Conservation (phyloP, 257 asterid genomes). For the Jaltomata sinuosa region DNA sequence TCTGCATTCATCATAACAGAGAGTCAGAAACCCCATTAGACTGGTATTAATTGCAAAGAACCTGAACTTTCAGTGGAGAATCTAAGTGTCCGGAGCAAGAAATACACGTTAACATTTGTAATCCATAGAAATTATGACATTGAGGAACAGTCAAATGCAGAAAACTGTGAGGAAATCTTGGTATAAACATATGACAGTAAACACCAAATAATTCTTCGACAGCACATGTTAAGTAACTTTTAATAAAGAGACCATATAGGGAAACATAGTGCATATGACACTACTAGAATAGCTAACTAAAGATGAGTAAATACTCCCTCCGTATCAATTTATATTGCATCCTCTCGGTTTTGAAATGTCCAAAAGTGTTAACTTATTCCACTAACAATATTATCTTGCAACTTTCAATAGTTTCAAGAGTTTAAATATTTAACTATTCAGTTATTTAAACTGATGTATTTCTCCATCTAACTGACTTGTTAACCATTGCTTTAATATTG, state of each 20-base stretch:
- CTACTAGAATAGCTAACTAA: neutral
- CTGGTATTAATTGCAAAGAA: neutral
- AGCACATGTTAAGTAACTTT: neutral
- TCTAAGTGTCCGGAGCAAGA: neutral
- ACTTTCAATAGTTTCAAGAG: neutral
- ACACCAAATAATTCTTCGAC: neutral
- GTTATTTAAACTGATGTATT: neutral
- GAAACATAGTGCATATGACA: neutral
- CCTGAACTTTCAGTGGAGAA: neutral
- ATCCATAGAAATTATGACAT: neutral
- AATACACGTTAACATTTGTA: neutral
- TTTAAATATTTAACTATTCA: neutral
- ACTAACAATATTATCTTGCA: neutral
- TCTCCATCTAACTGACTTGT: neutral
- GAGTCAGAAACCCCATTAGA: neutral
- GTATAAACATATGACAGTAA: neutral
- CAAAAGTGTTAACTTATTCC: neutral
- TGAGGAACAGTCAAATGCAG: neutral
- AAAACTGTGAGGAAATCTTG: neutral
- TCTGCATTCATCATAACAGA: constrained; percentile 47
- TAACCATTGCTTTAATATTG: neutral
- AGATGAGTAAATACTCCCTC: neutral
- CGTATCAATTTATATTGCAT: neutral
- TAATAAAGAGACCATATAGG: neutral
- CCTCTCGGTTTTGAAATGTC: neutral